Percentiles rank a stretch among this genome's conserved stretches.
phyloP scores from a whole-genome alignment of 208 protist species.

The Novymonas esmeraldas region DNA sequence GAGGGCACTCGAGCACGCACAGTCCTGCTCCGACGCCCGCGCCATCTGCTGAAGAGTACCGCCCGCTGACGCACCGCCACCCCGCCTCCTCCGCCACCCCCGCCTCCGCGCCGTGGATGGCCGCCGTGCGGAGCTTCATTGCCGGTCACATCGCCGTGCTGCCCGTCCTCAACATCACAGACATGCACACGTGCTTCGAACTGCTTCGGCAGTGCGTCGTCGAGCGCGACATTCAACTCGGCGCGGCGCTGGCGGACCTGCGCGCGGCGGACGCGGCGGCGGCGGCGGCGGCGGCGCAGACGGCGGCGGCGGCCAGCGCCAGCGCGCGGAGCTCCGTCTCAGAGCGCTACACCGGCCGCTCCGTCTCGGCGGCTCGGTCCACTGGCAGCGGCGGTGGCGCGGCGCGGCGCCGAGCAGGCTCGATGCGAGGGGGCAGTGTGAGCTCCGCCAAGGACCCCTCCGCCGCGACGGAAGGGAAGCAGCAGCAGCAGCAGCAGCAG shows the following conservation, averaged over 20 bases:
- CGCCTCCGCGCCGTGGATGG: conserved; percentile 25
- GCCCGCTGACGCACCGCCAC: not conserved
- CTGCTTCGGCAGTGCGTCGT: conserved; percentile 58
- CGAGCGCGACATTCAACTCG: conserved; percentile 38
- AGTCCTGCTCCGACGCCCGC: not conserved
- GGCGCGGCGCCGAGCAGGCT: not conserved
- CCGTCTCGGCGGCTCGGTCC: not conserved
- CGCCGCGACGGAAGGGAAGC: not conserved
- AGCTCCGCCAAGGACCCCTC: not conserved
- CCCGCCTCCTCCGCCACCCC: conserved; percentile 1
- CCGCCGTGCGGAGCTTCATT: conserved; percentile 68
- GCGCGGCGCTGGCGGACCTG: conserved; percentile 28
- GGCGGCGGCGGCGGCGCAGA: conserved; percentile 15
- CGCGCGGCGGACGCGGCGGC: conserved; percentile 26
- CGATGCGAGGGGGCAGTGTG: not conserved
- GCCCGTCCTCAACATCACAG: conserved; percentile 68
- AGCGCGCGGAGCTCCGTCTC: not conserved
- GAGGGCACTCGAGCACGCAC: not conserved
- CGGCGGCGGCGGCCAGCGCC: not conserved
- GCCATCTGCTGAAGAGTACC: not conserved
- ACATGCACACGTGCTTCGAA: conserved; percentile 85
- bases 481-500: not conserved
- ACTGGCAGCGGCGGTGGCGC: conserved; percentile 6
- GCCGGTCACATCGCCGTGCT: conserved; percentile 63
- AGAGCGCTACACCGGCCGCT: not conserved